Evolutionary conservation across 805 yeast species (phyloP).

Genomic region (Spathaspora sp.): DNA sequence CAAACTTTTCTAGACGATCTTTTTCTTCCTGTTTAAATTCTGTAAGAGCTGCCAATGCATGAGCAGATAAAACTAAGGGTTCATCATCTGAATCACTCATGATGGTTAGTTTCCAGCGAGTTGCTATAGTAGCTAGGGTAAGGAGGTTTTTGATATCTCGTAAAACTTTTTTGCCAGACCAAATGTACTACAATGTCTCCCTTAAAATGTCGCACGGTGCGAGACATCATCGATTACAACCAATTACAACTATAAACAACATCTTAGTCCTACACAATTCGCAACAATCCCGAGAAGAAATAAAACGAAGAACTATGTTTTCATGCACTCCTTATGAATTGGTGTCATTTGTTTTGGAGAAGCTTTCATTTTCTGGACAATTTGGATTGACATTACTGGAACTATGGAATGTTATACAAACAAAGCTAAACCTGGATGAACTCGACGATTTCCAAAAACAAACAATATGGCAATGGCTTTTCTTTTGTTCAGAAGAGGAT

Average conservation of each 20-base stretch:
- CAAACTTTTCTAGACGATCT: conserved; percentile 53
- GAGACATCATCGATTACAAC: not conserved
- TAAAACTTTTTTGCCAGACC: not conserved
- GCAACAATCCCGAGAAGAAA: not conserved
- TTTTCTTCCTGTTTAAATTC: conserved; percentile 67
- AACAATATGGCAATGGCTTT: conserved; percentile 39
- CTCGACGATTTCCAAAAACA: conserved; percentile 35
- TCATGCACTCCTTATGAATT: conserved; percentile 24
- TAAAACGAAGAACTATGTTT: conserved; percentile 11
- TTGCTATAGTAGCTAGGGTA: not conserved
- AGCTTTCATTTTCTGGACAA: conserved; percentile 30
- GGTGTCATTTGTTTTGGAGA: conserved; percentile 19
- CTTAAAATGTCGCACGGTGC: not conserved
- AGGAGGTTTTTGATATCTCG: not conserved
- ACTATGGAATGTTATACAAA: conserved; percentile 23
- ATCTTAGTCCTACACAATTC: not conserved
- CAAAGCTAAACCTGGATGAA: conserved; percentile 12
- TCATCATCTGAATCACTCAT: conserved; percentile 41
- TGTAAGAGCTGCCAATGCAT: conserved; percentile 52
- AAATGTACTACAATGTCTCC: not conserved
- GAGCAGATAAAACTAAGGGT: conserved; percentile 42
- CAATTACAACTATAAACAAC: not conserved
- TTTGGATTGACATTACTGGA: conserved; percentile 24
- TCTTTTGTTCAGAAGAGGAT: conserved; percentile 16
- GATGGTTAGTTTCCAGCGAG: not conserved